Percentiles rank a stretch among this genome's conserved stretches.
Conservation (phyloP, 345 rosid species). For the Brassica cretica region DNA sequence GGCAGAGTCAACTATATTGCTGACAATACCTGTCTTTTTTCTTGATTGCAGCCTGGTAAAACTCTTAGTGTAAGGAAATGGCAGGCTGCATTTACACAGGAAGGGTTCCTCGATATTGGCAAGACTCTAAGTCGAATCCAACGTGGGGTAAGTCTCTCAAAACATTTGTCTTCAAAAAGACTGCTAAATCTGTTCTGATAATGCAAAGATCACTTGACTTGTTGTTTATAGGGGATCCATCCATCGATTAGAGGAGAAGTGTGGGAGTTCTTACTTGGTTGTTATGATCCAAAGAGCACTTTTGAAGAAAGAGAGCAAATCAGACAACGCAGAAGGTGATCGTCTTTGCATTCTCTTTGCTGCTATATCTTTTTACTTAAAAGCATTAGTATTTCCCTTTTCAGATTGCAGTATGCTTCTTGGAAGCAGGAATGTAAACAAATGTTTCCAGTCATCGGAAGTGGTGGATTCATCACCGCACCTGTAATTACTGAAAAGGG, state of each 20-base stretch:
- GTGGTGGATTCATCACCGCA: slow-evolving; percentile 84
- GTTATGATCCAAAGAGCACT: slow-evolving; percentile 89
- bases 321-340: slow-evolving; percentile 71
- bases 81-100: slow-evolving; percentile 81
- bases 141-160: slow-evolving; percentile 55
- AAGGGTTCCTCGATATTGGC: slow-evolving; percentile 75
- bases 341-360: too few relatives aligned
- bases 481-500: slow-evolving; percentile 88
- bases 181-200: too few relatives aligned
- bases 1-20: neutral
- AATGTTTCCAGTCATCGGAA: slow-evolving; percentile 81
- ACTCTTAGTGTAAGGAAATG: slow-evolving; percentile 93
- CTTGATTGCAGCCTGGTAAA: slow-evolving; percentile 72
- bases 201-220: neutral
- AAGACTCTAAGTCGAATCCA: slow-evolving; percentile 81
- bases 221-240: slow-evolving; percentile 73
- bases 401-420: slow-evolving; percentile 68
- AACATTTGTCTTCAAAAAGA: neutral
- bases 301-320: slow-evolving; percentile 84
- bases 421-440: slow-evolving; percentile 81
- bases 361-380: too few relatives aligned
- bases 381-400: neutral
- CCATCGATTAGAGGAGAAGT: slow-evolving; percentile 99
- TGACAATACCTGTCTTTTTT: slow-evolving; percentile 19
- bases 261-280: slow-evolving; percentile 95